A percentile compares a stretch with the other conserved stretches of the same genome.
phyloP scores from a whole-genome alignment of 805 yeast species.

The Barnettozyma salicaria region DNA sequence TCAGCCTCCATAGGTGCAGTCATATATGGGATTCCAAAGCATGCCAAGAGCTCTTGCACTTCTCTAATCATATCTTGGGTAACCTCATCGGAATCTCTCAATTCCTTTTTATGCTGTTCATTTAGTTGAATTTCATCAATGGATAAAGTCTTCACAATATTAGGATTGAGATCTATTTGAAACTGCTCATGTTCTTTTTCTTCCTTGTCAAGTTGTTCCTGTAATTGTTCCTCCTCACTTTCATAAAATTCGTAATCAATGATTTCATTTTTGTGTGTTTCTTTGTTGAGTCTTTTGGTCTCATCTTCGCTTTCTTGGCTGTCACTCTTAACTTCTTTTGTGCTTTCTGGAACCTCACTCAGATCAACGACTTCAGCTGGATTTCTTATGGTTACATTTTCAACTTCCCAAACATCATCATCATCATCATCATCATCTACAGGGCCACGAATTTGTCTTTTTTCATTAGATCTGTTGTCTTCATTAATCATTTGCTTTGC shows the following conservation, averaged over 20 bases:
- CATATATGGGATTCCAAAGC: slow-evolving; percentile 91
- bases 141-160: slow-evolving; percentile 5
- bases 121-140: slow-evolving; percentile 41
- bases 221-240: slow-evolving; percentile 67
- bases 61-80: slow-evolving; percentile 80
- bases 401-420: too few species aligned
- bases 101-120: slow-evolving; percentile 57
- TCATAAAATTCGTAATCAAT: slow-evolving; percentile 67
- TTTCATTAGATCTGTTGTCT: slow-evolving; percentile 10
- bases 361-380: slow-evolving; percentile 10
- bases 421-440: slow-evolving; percentile 12
- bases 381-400: too few species aligned
- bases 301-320: background rate
- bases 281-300: background rate
- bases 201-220: slow-evolving; percentile 60
- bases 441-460: background rate
- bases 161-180: slow-evolving; percentile 35
- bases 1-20: slow-evolving; percentile 99
- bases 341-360: slow-evolving; percentile 6
- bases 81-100: slow-evolving; percentile 88
- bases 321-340: slow-evolving; percentile 1
- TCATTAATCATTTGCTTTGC: slow-evolving; percentile 31
- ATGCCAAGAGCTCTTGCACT: slow-evolving; percentile 77
- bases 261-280: slow-evolving; percentile 12
- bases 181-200: slow-evolving; percentile 67